These are phyloP conservation scores for Suillus alpinus DNA, from an alignment of 768 basidiomycete species.

Conservation along the genomic window DNA sequence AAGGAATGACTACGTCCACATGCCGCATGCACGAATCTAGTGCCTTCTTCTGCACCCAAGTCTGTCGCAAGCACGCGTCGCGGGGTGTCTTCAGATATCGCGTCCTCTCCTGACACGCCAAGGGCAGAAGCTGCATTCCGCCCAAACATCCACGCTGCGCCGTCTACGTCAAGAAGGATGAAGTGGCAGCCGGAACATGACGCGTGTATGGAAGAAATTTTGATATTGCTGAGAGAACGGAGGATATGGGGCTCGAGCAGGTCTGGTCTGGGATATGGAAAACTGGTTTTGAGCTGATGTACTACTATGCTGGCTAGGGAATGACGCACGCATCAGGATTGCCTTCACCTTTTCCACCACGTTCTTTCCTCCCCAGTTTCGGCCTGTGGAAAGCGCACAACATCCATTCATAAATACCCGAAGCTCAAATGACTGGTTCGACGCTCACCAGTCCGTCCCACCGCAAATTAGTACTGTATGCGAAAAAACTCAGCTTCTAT, in stretches of 20 bases:
- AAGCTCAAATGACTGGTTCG: constrained; percentile 5
- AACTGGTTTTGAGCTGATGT: neutral
- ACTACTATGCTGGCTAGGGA: neutral
- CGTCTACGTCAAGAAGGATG: constrained; percentile 69
- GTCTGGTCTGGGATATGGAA: constrained; percentile 58
- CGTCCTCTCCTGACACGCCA: constrained; percentile 53
- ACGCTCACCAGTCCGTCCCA: constrained; percentile 80
- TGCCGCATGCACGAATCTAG: constrained; percentile 77
- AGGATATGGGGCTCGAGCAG: constrained; percentile 86
- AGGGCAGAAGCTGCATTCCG: constrained; percentile 71
- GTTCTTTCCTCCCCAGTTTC: constrained; percentile 73
- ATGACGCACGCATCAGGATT: constrained; percentile 33
- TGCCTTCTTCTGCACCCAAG: constrained; percentile 55
- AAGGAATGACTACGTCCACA: constrained; percentile 82
- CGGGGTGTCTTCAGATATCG: constrained; percentile 75
- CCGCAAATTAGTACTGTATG: constrained; percentile 75
- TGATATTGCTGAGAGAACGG: constrained; percentile 82
- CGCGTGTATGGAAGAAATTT: constrained; percentile 67
- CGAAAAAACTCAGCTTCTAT: constrained; percentile 12
- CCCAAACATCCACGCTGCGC: constrained; percentile 88
- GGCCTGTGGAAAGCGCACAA: constrained; percentile 46
- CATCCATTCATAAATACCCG: constrained; percentile 1
- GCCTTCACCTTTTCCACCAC: constrained; percentile 45
- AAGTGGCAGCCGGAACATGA: constrained; percentile 77
- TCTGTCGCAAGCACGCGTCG: constrained; percentile 55